phyloP scores from a whole-genome alignment of 495 filamentous ascomycete genomes.

The Tuber microsphaerosporum region DNA sequence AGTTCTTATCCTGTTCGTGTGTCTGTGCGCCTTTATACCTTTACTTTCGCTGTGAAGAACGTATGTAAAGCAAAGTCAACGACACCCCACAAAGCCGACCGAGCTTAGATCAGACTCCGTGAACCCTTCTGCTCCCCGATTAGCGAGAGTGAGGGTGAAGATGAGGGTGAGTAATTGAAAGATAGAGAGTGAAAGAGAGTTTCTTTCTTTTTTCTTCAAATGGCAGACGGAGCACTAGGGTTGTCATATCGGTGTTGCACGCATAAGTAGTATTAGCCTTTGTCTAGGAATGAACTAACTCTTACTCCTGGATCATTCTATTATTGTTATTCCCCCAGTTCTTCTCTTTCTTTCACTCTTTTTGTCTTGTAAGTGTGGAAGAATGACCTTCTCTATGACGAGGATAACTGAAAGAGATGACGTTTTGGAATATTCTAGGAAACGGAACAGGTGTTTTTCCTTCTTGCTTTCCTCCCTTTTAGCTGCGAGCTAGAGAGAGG shows the following conservation, averaged over 20 bases:
- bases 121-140: conserved; percentile 19
- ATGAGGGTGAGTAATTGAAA: neutral
- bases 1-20: neutral
- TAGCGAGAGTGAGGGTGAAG: neutral
- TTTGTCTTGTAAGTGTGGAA: conserved; percentile 21
- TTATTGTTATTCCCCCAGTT: conserved; percentile 6
- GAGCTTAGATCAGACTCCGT: conserved; percentile 27
- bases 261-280: conserved; percentile 23
- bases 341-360: conserved; percentile 9
- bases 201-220: conserved; percentile 2
- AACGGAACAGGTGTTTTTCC: conserved; percentile 22
- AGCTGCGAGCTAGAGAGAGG: conserved; percentile 7
- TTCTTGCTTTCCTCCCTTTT: neutral
- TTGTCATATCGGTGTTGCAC: conserved; percentile 34
- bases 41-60: neutral
- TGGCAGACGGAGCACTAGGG: conserved; percentile 16
- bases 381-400: conserved; percentile 8
- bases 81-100: conserved; percentile 34
- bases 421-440: conserved; percentile 17
- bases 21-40: conserved; percentile 2
- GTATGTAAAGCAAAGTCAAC: neutral
- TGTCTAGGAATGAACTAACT: conserved; percentile 26
- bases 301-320: neutral
- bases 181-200: neutral
- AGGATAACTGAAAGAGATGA: conserved; percentile 20